Percentiles rank a stretch among this genome's conserved stretches.
These are phyloP conservation scores for Prinsepia uniflora DNA, from an alignment of 306 rosid species.

Conservation along the genomic window DNA sequence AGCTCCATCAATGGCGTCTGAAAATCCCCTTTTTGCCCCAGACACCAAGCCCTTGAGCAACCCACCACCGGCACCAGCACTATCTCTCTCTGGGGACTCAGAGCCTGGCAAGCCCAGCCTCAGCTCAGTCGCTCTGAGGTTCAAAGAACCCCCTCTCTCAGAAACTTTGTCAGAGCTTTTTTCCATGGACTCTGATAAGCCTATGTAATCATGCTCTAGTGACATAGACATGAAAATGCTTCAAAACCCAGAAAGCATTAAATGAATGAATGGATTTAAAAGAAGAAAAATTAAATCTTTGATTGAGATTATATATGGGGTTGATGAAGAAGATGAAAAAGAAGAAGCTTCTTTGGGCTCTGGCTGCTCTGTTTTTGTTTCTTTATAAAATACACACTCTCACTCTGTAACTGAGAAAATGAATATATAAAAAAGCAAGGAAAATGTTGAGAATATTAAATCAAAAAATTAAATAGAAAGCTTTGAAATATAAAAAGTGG, in stretches of 20 bases:
- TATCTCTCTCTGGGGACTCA: constrained; percentile 66
- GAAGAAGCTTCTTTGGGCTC: constrained; percentile 36
- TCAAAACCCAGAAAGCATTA: constrained; percentile 32
- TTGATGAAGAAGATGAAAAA: constrained; percentile 12
- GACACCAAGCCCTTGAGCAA: constrained; percentile 46
- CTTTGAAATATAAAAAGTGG: constrained; percentile 23
- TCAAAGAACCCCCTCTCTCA: constrained; percentile 39
- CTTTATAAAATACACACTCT: constrained; percentile 19
- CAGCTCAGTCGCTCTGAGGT: constrained; percentile 87
- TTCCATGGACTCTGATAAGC: constrained; percentile 60
- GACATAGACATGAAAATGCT: constrained; percentile 62
- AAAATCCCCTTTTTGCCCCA: constrained; percentile 87
- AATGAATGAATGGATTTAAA: constrained; percentile 8
- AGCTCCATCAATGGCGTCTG: constrained; percentile 72
- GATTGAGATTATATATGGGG: constrained; percentile 20
- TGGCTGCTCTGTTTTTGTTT: constrained; percentile 26
- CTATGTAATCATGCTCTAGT: constrained; percentile 68
- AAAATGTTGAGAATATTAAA: not conserved
- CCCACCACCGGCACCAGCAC: constrained; percentile 5
- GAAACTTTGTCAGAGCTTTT: constrained; percentile 45
- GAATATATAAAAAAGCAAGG: not conserved
- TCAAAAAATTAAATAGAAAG: not conserved
- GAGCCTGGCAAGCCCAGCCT: constrained; percentile 89
- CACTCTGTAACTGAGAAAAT: constrained; percentile 10
- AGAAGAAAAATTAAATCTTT: constrained; percentile 9